Evolutionary conservation across 2,329 filamentous ascomycete genomes (phyloP).

Genomic region (Ilyonectria mors-panacis): DNA sequence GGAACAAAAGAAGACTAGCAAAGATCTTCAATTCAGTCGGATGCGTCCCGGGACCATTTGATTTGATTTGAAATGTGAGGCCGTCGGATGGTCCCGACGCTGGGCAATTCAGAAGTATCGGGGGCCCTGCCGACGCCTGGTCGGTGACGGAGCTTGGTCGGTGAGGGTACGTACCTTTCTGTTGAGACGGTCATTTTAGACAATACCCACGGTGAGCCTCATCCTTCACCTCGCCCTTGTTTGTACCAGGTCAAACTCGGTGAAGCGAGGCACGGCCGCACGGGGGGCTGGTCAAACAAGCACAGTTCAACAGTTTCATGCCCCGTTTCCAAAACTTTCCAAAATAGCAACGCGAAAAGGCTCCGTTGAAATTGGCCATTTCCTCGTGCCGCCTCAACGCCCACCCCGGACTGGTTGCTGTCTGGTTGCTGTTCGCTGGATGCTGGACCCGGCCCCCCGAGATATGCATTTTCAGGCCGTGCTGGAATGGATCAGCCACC

Average conservation of each 20-base stretch:
- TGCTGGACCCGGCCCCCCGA: background rate
- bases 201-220: constrained; percentile 21
- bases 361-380: constrained; percentile 15
- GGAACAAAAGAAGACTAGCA: background rate
- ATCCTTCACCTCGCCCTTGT: constrained; percentile 20
- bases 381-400: background rate
- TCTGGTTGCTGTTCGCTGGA: background rate
- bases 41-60: background rate
- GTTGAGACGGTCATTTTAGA: constrained; percentile 26
- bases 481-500: constrained; percentile 7
- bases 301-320: constrained; percentile 42
- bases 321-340: constrained; percentile 29
- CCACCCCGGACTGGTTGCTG: background rate
- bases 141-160: background rate
- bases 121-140: constrained; percentile 2
- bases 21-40: background rate
- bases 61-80: background rate
- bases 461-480: background rate
- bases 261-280: constrained; percentile 3
- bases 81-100: background rate
- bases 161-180: constrained; percentile 29
- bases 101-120: background rate
- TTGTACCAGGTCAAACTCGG: constrained; percentile 11
- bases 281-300: constrained; percentile 7
- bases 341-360: constrained; percentile 40